phyloP scores from a whole-genome alignment of 805 yeast species.

The Yamadazyma insecticola region DNA sequence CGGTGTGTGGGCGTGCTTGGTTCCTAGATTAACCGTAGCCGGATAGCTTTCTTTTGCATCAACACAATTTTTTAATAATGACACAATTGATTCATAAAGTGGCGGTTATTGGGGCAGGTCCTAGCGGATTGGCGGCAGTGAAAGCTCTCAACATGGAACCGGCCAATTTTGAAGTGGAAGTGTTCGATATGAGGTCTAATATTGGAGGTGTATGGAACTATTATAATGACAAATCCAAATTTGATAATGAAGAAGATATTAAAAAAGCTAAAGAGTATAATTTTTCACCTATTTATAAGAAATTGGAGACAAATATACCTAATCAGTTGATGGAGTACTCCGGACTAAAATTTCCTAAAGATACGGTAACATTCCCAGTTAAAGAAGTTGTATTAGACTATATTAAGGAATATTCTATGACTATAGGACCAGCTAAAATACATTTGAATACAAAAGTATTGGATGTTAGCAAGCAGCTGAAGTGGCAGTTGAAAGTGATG shows the following conservation, averaged over 20 bases:
- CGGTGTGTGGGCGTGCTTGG: no score
- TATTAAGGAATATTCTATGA: conserved; percentile 47
- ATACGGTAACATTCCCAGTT: conserved; percentile 43
- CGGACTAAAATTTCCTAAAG: not conserved
- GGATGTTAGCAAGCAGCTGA: conserved; percentile 6
- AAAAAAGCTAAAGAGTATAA: conserved; percentile 10
- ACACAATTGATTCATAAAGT: conserved; percentile 26
- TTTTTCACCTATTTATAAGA: conserved; percentile 54
- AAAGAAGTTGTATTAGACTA: conserved; percentile 61
- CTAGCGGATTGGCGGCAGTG: conserved; percentile 63
- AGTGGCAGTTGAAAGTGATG: conserved; percentile 13
- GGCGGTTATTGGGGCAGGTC: conserved; percentile 78
- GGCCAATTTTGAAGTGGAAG: conserved; percentile 42
- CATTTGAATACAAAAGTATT: conserved; percentile 14
- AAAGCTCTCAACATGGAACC: conserved; percentile 56
- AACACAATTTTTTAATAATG: no score
- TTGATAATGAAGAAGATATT: conserved; percentile 4
- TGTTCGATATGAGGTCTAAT: conserved; percentile 55
- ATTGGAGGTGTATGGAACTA: conserved; percentile 79
- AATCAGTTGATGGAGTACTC: conserved; percentile 58
- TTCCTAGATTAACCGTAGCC: no score
- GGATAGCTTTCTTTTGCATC: no score
- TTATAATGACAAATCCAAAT: conserved; percentile 5
- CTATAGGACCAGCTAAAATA: conserved; percentile 11
- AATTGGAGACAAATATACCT: conserved; percentile 67